phyloP scores from a whole-genome alignment of 225 moss, liverwort and hornwort genomes.

The Climacium dendroides region DNA sequence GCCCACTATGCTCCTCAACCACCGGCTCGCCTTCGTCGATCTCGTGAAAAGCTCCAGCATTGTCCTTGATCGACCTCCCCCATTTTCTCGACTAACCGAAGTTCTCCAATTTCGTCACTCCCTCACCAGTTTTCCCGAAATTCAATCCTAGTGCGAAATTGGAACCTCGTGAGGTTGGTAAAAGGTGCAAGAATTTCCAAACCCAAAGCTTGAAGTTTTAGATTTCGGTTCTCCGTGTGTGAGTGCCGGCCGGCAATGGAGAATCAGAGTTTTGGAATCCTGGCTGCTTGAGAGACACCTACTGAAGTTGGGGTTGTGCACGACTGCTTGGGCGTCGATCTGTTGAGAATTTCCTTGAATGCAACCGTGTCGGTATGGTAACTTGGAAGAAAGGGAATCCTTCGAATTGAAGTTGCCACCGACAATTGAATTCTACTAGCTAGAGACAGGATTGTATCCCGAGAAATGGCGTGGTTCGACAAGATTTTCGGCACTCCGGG shows the following conservation, averaged over 20 bases:
- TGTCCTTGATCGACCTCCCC: not conserved
- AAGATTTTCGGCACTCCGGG: slow-evolving; percentile 20
- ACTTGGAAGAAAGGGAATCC: not conserved
- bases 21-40: not conserved
- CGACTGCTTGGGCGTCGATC: not conserved
- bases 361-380: not conserved
- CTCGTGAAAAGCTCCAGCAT: not conserved
- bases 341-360: not conserved
- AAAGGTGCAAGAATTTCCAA: not conserved
- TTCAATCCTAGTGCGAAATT: not conserved
- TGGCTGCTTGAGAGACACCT: not conserved
- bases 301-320: not conserved
- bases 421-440: not conserved
- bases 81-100: not conserved
- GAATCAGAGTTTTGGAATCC: not conserved
- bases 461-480: slow-evolving; percentile 32
- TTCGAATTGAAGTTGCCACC: not conserved
- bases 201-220: not conserved
- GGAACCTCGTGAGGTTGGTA: not conserved
- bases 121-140: not conserved
- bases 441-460: not conserved
- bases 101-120: not conserved
- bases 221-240: not conserved
- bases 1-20: not conserved
- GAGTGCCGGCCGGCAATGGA: not conserved